phyloP scores from a whole-genome alignment of 164 flowering plant species.

The Piper betle region DNA sequence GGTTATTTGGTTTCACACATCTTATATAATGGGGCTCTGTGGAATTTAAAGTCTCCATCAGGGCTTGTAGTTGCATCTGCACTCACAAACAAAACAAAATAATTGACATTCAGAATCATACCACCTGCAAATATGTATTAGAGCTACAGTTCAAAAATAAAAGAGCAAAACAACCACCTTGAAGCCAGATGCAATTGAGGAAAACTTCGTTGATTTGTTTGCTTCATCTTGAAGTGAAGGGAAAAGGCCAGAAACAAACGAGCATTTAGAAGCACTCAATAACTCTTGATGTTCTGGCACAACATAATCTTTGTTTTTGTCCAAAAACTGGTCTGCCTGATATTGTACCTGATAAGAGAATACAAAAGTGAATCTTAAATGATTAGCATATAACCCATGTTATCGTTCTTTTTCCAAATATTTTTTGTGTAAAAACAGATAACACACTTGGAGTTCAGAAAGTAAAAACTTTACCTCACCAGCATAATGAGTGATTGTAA shows the following conservation, averaged over 20 bases:
- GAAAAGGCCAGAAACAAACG: conserved; percentile 68
- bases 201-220: conserved; percentile 53
- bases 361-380: conserved; percentile 1
- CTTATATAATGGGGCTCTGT: conserved; percentile 86
- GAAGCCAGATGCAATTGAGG: conserved; percentile 85
- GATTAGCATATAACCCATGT: background rate
- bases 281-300: conserved; percentile 81
- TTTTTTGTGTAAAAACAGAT: background rate
- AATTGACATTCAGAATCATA: background rate
- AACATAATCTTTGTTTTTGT: conserved; percentile 89
- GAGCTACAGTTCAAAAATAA: background rate
- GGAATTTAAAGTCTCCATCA: conserved; percentile 75
- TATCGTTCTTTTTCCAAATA: background rate
- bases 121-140: background rate
- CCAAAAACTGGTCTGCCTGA: conserved; percentile 77
- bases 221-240: conserved; percentile 60
- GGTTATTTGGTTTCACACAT: conserved; percentile 85
- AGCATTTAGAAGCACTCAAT: conserved; percentile 63
- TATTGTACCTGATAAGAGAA: conserved; percentile 56
- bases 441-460: conserved; percentile 3
- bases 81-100: conserved; percentile 8
- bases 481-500: conserved; percentile 79
- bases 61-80: conserved; percentile 78
- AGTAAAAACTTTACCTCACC: conserved; percentile 54
- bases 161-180: conserved; percentile 34